phyloP scores from a whole-genome alignment of 176 grass and related monocot genomes.

The Eremochloa ophiuroides region DNA sequence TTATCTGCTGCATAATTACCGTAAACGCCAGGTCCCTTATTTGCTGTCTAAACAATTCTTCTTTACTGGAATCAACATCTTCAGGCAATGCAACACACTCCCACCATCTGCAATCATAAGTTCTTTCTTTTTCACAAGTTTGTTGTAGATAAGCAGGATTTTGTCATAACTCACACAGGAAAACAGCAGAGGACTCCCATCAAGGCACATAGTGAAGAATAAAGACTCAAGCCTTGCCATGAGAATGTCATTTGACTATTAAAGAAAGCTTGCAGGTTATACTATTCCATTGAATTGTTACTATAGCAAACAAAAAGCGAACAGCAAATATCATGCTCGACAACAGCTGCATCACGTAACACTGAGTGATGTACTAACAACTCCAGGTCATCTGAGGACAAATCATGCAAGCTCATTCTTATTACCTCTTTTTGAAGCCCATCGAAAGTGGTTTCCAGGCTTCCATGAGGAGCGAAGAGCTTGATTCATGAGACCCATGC shows the following conservation, averaged over 20 bases:
- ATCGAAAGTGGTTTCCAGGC: constrained; percentile 94
- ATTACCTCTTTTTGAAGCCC: constrained; percentile 95
- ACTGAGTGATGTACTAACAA: constrained; percentile 1
- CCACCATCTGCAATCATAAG: constrained; percentile 80
- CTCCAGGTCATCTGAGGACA: not conserved
- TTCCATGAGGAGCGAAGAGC: constrained; percentile 84
- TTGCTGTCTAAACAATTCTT: constrained; percentile 76
- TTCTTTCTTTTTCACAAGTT: not conserved
- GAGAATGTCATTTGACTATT: not conserved
- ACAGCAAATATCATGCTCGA: not conserved
- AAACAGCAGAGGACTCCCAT: not conserved
- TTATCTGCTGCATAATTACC: constrained; percentile 38
- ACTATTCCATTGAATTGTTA: not conserved
- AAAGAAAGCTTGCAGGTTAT: not conserved
- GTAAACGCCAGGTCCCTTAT: constrained; percentile 76
- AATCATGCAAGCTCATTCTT: not conserved
- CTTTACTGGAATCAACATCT: constrained; percentile 63
- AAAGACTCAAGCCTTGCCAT: constrained; percentile 8
- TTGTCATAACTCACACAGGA: not conserved
- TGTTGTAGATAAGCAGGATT: not conserved
- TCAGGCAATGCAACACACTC: constrained; percentile 92
- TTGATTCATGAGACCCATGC: constrained; percentile 36
- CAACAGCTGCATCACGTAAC: not conserved
- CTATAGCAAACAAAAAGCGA: not conserved
- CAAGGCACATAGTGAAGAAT: constrained; percentile 8